Conservation (phyloP, 306 rosid genomes). For the Neltuma alba region DNA sequence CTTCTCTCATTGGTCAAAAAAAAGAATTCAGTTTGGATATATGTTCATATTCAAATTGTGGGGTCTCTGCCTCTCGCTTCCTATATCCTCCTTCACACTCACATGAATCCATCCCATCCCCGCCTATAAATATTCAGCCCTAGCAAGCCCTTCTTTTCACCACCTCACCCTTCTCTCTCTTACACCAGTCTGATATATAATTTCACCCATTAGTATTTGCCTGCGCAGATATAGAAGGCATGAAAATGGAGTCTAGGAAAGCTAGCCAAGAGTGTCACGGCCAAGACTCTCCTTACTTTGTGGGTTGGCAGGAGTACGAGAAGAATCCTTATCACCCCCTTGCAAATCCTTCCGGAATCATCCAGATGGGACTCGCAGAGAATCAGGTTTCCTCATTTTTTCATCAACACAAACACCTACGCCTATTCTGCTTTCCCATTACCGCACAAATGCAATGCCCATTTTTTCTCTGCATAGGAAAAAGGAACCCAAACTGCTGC, state of each 20-base stretch:
- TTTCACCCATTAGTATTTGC: background rate
- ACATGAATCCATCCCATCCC: background rate
- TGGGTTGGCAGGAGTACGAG: slow-evolving; percentile 83
- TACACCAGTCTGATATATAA: too few relatives aligned
- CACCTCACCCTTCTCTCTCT: background rate
- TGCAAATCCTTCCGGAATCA: slow-evolving; percentile 72
- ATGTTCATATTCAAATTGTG: too few relatives aligned
- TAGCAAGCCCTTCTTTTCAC: slow-evolving; percentile 19
- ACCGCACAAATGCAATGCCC: background rate
- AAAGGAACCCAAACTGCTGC: too few relatives aligned
- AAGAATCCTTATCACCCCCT: slow-evolving; percentile 70
- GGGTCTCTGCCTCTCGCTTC: slow-evolving; percentile 23
- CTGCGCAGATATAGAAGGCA: background rate
- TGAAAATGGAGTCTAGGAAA: slow-evolving; percentile 65
- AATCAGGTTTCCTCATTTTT: slow-evolving; percentile 56
- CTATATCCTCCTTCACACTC: too few relatives aligned
- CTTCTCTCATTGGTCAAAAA: slow-evolving; percentile 37
- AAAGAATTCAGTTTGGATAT: slow-evolving; percentile 10
- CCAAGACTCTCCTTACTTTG: slow-evolving; percentile 77
- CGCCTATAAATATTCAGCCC: slow-evolving; percentile 45
- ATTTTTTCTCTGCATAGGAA: background rate
- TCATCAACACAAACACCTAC: too few relatives aligned
- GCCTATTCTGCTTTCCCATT: background rate
- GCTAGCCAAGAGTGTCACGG: slow-evolving; percentile 71
- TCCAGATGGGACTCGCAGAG: slow-evolving; percentile 97